A percentile compares a stretch with the other conserved stretches of the same genome.
These are phyloP conservation scores for Nakaseomyces uthaithaninus DNA, from an alignment of 1,139 yeast genomes.

Conservation along the genomic window DNA sequence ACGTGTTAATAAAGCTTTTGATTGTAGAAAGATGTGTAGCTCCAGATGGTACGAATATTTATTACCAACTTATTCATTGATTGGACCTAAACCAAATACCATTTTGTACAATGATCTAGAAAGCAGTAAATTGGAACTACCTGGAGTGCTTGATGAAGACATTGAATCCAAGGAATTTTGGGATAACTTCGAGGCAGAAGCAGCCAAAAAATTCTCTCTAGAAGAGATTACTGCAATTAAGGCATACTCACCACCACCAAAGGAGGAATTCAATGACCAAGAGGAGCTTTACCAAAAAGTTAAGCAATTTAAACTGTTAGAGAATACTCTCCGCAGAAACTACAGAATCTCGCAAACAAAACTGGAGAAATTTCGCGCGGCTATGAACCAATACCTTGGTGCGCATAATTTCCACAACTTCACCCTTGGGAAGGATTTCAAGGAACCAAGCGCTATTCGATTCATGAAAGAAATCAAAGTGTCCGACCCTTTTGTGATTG, in stretches of 20 bases:
- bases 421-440: constrained; percentile 80
- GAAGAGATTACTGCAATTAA: constrained; percentile 38
- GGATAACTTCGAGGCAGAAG: constrained; percentile 44
- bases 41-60: constrained; percentile 90
- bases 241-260: constrained; percentile 33
- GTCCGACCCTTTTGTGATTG: constrained; percentile 86
- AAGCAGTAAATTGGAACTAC: constrained; percentile 45
- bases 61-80: constrained; percentile 79
- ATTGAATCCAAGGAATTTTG: constrained; percentile 69
- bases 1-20: constrained; percentile 84
- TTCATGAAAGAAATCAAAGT: constrained; percentile 73
- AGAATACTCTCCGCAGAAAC: constrained; percentile 58
- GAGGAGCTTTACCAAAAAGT: constrained; percentile 37
- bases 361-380: constrained; percentile 53
- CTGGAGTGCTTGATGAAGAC: constrained; percentile 55
- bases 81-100: constrained; percentile 81
- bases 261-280: constrained; percentile 33
- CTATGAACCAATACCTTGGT: constrained; percentile 70
- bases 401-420: constrained; percentile 93
- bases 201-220: constrained; percentile 40
- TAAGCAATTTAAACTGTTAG: constrained; percentile 54
- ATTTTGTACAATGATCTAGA: constrained; percentile 53
- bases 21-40: constrained; percentile 90
- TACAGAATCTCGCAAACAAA: constrained; percentile 60
- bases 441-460: constrained; percentile 77